Evolutionary conservation across 192 early-diverging fungal genomes (phyloP), one percentile per base, ranked within the genome.

Genomic region (Obelidium mucronatum): DNA sequence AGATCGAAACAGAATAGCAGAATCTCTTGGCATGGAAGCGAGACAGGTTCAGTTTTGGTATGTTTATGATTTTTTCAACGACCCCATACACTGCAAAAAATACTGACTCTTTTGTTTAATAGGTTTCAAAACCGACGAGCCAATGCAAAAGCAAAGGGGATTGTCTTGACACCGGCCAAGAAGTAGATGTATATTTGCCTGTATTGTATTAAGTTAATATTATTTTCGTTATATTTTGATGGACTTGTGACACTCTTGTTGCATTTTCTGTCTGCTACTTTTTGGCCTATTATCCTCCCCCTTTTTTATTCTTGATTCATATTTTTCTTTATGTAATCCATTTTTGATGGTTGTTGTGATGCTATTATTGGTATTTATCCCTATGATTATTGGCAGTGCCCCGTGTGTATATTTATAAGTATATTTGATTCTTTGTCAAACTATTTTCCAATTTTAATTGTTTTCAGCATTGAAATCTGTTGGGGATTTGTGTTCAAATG

Each of bases 31-130:
- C 28, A 72, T 72, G 69, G 54, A 72, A 11, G 19, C 69, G 17
- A 28, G 69, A 0, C 69, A 72, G 22, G 69, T 72, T 26, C 69
- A 72, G 39, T 72, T 72, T 58, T 72, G 69, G 69, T 72, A 22
- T 58, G 11, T 69, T 1, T 28, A 0, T 60, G 8, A 11, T 30
- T 33, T 60, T 60, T 11, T 11, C 6, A 33, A 22, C 28, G 33
- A 8, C 28, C 28, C 58, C n/a, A n/a, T n/a, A n/a, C n/a, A n/a
- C n/a, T n/a, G n/a, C n/a, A n/a, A 35, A 36, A 58, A 58, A 72
- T 30, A 4, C 15, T 6, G 8, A 3, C 36, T 2, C 8, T 1
- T 39, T 58, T 58, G 26, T 34, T 13, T 56, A 26, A 26, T 48
- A 58, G 53, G 69, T 72, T 72, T 30, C 51, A 72, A 30, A 58